phyloP scores from a whole-genome alignment of 2,329 filamentous ascomycete species.

The Diplocarpon rosae region DNA sequence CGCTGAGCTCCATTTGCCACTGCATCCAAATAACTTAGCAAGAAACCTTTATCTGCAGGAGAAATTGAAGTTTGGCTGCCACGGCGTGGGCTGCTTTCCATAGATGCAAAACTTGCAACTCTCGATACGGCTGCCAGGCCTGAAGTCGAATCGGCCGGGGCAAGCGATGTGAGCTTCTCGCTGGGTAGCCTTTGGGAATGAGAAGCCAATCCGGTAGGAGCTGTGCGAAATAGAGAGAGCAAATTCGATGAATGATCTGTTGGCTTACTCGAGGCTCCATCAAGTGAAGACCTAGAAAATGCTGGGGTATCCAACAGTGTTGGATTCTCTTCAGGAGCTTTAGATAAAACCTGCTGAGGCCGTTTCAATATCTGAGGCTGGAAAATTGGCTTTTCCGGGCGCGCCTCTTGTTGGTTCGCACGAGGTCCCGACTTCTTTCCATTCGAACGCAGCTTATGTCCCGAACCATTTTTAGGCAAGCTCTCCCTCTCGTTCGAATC shows the following conservation, averaged over 20 bases:
- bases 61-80: conserved; percentile 47
- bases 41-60: conserved; percentile 62
- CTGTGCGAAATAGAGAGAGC: conserved; percentile 24
- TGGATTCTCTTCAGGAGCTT: conserved; percentile 13
- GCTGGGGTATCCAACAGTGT: conserved; percentile 3
- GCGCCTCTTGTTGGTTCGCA: conserved; percentile 1
- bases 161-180: conserved; percentile 6
- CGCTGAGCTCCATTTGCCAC: conserved; percentile 18
- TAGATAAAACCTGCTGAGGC: conserved; percentile 31
- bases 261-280: conserved; percentile 32
- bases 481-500: conserved; percentile 13
- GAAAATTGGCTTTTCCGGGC: conserved; percentile 32
- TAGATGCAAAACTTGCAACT: conserved; percentile 23
- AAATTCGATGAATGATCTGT: conserved; percentile 36
- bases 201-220: conserved; percentile 4
- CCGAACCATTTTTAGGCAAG: neutral
- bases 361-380: conserved; percentile 43
- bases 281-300: conserved; percentile 7
- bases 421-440: conserved; percentile 5
- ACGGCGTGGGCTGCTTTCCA: conserved; percentile 27
- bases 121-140: conserved; percentile 20
- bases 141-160: conserved; percentile 7
- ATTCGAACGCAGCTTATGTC: conserved; percentile 3
- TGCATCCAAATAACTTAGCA: conserved; percentile 62
- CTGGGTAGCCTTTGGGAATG: conserved; percentile 4